Percentiles rank a stretch among this genome's conserved stretches.
phyloP scores from a whole-genome alignment of 495 filamentous ascomycete species.

The Hypoxylon perforatum region DNA sequence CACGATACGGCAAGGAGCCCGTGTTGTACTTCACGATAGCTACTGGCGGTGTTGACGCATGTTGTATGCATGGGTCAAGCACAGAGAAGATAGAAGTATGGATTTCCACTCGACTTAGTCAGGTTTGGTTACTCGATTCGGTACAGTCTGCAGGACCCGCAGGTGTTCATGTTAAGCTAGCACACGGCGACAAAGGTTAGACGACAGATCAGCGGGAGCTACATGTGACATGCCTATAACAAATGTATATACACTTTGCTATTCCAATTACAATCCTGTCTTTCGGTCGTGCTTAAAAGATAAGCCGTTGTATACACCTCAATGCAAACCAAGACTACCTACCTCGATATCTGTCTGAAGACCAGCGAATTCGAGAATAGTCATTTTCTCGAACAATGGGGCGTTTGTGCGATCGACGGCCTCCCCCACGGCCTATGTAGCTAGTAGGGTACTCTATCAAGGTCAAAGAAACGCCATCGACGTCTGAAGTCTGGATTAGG shows the following conservation, averaged over 20 bases:
- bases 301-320: not conserved
- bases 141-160: slow-evolving; percentile 9
- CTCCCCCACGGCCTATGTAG: slow-evolving; percentile 34
- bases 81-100: not conserved
- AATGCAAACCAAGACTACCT: not conserved
- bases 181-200: slow-evolving; percentile 10
- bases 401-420: slow-evolving; percentile 40
- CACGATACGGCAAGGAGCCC: not conserved
- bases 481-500: slow-evolving; percentile 28
- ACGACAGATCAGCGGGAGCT: slow-evolving; percentile 33
- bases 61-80: not conserved
- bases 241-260: slow-evolving; percentile 6
- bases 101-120: not conserved
- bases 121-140: not conserved
- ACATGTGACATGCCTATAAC: not conserved
- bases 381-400: not conserved
- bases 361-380: too few species aligned
- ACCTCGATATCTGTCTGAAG: not conserved
- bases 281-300: slow-evolving; percentile 7
- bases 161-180: slow-evolving; percentile 1
- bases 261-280: slow-evolving; percentile 5
- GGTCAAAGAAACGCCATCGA: slow-evolving; percentile 36
- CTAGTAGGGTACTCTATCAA: slow-evolving; percentile 3
- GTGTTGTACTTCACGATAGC: not conserved
- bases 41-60: not conserved